phyloP scores from a whole-genome alignment of 257 asterid species.

The Anisodus acutangulus region DNA sequence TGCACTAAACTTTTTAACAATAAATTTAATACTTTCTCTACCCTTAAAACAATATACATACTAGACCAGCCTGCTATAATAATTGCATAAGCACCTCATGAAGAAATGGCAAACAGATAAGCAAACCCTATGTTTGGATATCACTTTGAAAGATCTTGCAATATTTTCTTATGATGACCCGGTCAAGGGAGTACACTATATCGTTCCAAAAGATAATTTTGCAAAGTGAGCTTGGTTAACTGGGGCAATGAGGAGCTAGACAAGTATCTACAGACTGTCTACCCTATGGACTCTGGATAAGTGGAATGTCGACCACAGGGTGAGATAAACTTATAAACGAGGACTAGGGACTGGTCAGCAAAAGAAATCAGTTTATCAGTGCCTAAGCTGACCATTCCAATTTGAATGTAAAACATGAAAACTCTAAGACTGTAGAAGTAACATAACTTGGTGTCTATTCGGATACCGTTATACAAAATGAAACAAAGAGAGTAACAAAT shows the following conservation, averaged over 20 bases:
- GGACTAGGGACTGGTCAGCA: neutral
- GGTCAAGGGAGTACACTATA: neutral
- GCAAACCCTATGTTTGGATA: neutral
- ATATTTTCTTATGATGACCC: neutral
- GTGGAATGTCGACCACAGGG: neutral
- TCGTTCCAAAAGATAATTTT: neutral
- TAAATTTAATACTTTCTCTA: neutral
- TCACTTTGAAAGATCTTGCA: neutral
- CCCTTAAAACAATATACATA: neutral
- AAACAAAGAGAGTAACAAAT: neutral
- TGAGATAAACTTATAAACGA: neutral
- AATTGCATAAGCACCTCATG: neutral
- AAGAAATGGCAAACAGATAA: neutral
- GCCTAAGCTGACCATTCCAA: neutral
- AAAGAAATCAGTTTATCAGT: neutral
- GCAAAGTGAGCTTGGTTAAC: neutral
- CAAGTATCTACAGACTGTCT: neutral
- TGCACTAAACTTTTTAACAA: neutral
- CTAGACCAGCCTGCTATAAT: neutral
- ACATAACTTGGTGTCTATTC: neutral
- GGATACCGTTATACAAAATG: neutral
- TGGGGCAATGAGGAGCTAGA: neutral
- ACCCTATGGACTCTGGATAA: neutral
- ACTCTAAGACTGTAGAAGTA: neutral
- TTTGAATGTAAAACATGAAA: constrained; percentile 1